A percentile compares a stretch with the other conserved stretches of the same genome.
Evolutionary conservation across 2,329 filamentous ascomycete genomes (phyloP).

Genomic region (Colletotrichum chlorophyti): DNA sequence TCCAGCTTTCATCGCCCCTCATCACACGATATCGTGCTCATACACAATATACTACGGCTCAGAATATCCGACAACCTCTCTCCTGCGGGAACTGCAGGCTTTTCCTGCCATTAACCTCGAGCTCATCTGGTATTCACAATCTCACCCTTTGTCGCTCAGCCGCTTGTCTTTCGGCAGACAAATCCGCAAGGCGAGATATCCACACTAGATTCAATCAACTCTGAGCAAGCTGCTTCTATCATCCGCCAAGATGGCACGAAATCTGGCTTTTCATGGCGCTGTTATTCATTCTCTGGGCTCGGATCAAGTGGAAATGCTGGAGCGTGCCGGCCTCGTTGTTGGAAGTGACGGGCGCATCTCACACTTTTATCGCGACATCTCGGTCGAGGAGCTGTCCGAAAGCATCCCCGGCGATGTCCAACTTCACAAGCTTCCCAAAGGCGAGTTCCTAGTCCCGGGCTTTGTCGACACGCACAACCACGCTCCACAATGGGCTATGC

Average conservation of each 20-base stretch:
- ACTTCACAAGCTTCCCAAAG: slow-evolving; percentile 41
- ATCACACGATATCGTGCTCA: no score
- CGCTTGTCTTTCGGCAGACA: no score
- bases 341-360: slow-evolving; percentile 34
- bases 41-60: no score
- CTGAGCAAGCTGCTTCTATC: not conserved
- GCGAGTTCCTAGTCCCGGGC: slow-evolving; percentile 63
- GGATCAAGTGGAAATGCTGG: slow-evolving; percentile 43
- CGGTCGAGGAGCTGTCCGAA: not conserved
- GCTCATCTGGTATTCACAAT: not conserved
- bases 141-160: no score
- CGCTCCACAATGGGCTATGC: slow-evolving; percentile 62
- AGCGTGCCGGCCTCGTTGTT: slow-evolving; percentile 43
- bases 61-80: no score
- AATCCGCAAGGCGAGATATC: no score
- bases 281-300: slow-evolving; percentile 47
- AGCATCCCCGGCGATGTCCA: slow-evolving; percentile 22
- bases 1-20: no score
- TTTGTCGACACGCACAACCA: slow-evolving; percentile 75
- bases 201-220: not conserved
- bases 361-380: slow-evolving; percentile 30
- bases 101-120: not conserved
- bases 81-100: no score
- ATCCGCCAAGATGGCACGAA: not conserved
- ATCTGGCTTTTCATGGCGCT: slow-evolving; percentile 45